Base-by-base conservation (phyloP, 1,284 basidiomycete genomes). In the Malassezia nana region DNA sequence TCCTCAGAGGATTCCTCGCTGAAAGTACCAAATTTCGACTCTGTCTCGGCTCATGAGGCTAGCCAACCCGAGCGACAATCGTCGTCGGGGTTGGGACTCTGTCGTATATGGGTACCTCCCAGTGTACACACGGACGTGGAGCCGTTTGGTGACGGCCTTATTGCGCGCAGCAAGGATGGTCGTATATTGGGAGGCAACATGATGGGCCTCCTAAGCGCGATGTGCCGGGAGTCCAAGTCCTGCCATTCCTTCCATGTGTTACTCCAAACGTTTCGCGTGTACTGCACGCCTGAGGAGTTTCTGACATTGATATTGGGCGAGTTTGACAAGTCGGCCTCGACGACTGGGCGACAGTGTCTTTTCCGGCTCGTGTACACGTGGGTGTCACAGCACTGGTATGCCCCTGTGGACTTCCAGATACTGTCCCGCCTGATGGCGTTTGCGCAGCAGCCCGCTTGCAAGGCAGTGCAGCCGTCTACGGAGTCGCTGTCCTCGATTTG, bases 231-330 rank as follows among this genome's bases (percentile, higher is more conserved):
- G 6, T 26, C 26, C 3, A 6, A 13, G 12, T 24, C n/a, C 1
- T 85, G 91, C 18, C 12, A n/a, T 4, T 20, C 35, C 10, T 1
- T 9, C 20, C 6, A 4, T 7, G 12, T n/a, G 15, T 96, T 98
- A 78, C 92, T 91, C 79, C 78, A 91, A 68, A 94, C 90, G 0
- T 98, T 98, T 79, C 82, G 92, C n/a, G 77, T 95, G 59, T 96
- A 95, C 76, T 83, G 86, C 1, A 82, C 84, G 0, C 86, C 92
- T 0, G 55, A 76, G 6, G 84, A 86, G 54, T 81, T 98, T 26
- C 80, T 87, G 1, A 81, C 85, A 9, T 79, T 83, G 0, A 77
- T 96, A 51, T 83, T 90, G 53, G 76, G 79, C 31, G 84, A 92
- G 13, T 98, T 87, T 76, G 85, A 90, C 67, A 78, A 90, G 48